A percentile compares a stretch with the other conserved stretches of the same genome.
Evolutionary conservation across 2,329 filamentous ascomycete species (phyloP).

Genomic region (Fusarium xylarioides): DNA sequence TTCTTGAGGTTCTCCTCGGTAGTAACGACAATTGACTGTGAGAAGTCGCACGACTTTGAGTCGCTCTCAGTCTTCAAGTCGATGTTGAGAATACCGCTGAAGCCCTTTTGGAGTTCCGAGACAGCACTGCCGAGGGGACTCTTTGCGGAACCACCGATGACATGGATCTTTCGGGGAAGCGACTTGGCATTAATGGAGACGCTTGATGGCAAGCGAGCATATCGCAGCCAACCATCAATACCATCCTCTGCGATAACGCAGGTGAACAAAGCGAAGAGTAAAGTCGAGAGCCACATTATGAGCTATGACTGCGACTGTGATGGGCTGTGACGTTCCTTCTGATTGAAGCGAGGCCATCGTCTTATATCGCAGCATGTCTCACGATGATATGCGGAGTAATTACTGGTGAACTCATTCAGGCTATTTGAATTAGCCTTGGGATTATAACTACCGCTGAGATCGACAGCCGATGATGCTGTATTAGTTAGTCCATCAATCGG

Average conservation of each 20-base stretch:
- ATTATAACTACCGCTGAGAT: conserved; percentile 3
- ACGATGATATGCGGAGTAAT: conserved; percentile 13
- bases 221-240: conserved; percentile 70
- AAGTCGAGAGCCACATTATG: conserved; percentile 18
- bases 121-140: conserved; percentile 69
- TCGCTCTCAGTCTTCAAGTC: conserved; percentile 49
- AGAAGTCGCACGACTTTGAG: conserved; percentile 10
- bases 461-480: background rate
- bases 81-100: conserved; percentile 65
- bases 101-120: conserved; percentile 65
- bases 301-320: background rate
- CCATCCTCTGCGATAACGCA: conserved; percentile 66
- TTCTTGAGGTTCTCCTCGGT: conserved; percentile 18
- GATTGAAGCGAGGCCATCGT: background rate
- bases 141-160: conserved; percentile 61
- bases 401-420: conserved; percentile 13
- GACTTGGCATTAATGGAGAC: conserved; percentile 46
- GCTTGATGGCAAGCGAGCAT: conserved; percentile 59
- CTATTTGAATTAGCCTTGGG: conserved; percentile 24
- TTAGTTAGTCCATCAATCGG: conserved; percentile 24
- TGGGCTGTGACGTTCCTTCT: background rate
- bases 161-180: conserved; percentile 60
- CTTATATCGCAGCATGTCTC: conserved; percentile 5
- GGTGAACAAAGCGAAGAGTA: conserved; percentile 42
- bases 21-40: conserved; percentile 16